Evolutionary conservation across 2,329 filamentous ascomycete genomes (phyloP), one percentile per base, ranked within the genome.

Genomic region (Colletotrichum falcatum): DNA sequence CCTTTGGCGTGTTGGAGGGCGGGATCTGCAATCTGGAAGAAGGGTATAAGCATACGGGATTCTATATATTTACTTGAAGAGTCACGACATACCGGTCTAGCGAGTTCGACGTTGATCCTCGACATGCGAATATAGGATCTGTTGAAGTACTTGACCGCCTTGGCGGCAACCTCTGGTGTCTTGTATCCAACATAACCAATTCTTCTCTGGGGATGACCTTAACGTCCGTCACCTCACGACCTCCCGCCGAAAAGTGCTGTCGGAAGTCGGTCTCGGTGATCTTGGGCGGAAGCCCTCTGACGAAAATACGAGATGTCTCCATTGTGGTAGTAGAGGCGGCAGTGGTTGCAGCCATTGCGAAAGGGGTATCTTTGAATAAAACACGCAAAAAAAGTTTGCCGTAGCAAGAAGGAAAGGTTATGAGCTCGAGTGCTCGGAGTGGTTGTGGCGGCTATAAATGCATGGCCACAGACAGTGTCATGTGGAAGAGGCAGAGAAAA

Each of bases 111-210:
- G 37, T 87, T 88, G 77, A 99, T 94, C 84, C 92, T 97, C 68
- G 95, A 97, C 93, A 98, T 96, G 76, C 94, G 94, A 77, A 99
- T 94, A 82, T 94, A 99, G 73, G 95, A 92, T 79, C 90, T 94
- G 85, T 99, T 95, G 86, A 98, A 98, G 84, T 97, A 97, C 81
- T 93, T 95, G 79, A 97, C 92, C 54, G 96, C 95, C 78, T 91
- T 89, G 67, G 89, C 85, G 66, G 96, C 96, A 79, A 94, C 92
- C 72, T 95, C 90, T 18, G 92, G 85, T 61, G 89, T 93, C 83
- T 93, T 95, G 86, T 95, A 98, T 73, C 96, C 96, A 71, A 99
- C 90, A 86, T 97, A 99, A 76, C 95, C 96, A 81, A 99, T 98
- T 75, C 95, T 90, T 77, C 96, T 90, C 77, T 94, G 91, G 7